Conservation (phyloP, 331 rosid species). For the Rosa hybrid region DNA sequence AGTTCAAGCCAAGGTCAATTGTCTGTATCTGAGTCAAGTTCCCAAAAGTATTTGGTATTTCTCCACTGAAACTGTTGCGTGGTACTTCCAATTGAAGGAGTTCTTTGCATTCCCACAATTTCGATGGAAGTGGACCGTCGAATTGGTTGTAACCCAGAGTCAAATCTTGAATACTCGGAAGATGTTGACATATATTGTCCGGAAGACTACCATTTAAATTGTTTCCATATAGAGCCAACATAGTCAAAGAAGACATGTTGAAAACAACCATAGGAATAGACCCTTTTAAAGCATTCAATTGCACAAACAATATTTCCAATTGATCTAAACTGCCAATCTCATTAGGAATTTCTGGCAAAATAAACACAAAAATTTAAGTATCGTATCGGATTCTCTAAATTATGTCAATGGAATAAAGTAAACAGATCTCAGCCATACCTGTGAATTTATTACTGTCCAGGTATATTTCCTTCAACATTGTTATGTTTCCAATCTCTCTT, state of each 20-base stretch:
- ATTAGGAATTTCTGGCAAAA: neutral
- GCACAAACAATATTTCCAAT: neutral
- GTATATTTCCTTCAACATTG: constrained; percentile 2
- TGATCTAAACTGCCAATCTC: neutral
- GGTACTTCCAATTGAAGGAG: too few relatives aligned
- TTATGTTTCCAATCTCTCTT: constrained; percentile 12
- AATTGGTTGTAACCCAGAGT: neutral
- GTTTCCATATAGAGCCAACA: neutral
- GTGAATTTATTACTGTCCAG: neutral
- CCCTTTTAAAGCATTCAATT: neutral
- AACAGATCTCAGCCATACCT: neutral
- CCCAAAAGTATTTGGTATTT: neutral
- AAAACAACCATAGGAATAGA: too few relatives aligned
- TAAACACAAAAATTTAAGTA: too few relatives aligned
- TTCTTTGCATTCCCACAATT: too few relatives aligned
- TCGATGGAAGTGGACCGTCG: neutral
- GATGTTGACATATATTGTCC: neutral
- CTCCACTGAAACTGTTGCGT: too few relatives aligned
- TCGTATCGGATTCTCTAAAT: too few relatives aligned
- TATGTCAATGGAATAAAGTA: too few relatives aligned
- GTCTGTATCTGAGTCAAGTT: constrained; percentile 9
- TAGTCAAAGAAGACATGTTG: neutral
- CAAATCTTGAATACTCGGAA: neutral
- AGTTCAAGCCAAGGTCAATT: constrained; percentile 10
- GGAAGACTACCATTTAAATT: neutral